phyloP scores from a whole-genome alignment of 2,329 filamentous ascomycete genomes.

The Neofusicoccum cordaticola region DNA sequence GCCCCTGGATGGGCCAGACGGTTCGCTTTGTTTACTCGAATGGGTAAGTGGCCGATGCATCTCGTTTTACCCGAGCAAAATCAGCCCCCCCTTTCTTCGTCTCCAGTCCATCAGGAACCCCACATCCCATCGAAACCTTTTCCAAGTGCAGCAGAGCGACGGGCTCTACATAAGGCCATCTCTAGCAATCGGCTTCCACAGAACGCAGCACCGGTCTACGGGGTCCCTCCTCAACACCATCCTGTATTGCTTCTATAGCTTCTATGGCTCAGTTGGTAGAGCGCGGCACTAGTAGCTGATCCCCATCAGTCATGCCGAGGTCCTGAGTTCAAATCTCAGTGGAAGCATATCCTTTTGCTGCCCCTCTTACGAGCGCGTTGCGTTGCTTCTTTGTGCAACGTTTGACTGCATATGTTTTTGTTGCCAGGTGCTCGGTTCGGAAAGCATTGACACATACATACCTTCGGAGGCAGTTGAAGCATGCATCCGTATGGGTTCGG shows the following conservation, averaged over 20 bases:
- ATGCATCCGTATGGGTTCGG: neutral
- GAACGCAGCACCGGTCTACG: too few relatives aligned
- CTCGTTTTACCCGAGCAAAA: neutral
- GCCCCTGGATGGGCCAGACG: neutral
- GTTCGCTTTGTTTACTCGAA: neutral
- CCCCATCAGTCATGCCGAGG: constrained; percentile 10
- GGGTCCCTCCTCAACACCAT: too few relatives aligned
- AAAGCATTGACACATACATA: neutral
- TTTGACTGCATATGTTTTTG: too few relatives aligned
- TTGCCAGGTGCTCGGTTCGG: too few relatives aligned
- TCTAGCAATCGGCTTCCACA: too few relatives aligned
- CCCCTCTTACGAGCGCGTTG: too few relatives aligned
- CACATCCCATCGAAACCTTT: neutral
- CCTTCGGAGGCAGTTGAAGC: neutral
- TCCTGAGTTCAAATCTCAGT: constrained; percentile 19
- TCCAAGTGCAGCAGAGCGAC: neutral
- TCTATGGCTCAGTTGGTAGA: constrained; percentile 19
- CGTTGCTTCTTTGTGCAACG: neutral
- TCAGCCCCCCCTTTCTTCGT: neutral
- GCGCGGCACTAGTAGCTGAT: constrained; percentile 16
- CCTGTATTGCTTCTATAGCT: neutral
- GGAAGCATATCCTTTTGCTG: constrained; percentile 13
- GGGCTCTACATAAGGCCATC: neutral
- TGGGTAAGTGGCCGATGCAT: neutral
- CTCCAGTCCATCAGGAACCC: neutral